These are phyloP conservation scores for Yarrowia osloensis DNA, from an alignment of 805 yeast species.

Conservation along the genomic window DNA sequence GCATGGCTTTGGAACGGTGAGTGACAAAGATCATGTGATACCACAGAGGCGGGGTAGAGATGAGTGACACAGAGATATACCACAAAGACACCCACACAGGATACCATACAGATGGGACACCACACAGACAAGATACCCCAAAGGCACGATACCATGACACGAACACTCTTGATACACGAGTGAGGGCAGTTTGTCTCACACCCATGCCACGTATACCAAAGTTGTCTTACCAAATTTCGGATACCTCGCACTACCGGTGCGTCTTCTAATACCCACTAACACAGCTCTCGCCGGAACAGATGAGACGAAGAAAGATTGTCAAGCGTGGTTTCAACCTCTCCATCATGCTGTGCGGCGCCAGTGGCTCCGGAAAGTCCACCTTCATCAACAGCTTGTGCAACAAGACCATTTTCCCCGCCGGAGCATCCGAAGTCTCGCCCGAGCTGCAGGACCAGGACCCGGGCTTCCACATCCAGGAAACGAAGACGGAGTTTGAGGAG, in stretches of 20 bases:
- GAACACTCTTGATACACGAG: too few species aligned
- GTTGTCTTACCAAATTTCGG: too few species aligned
- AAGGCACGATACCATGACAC: too few species aligned
- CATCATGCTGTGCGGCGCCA: constrained; percentile 77
- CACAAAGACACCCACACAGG: too few species aligned
- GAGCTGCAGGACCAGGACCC: constrained; percentile 32
- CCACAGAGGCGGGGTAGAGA: not conserved
- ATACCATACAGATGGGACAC: not conserved
- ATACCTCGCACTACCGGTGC: too few species aligned
- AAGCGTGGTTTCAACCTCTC: constrained; percentile 54
- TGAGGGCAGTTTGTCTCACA: too few species aligned
- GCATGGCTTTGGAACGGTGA: constrained; percentile 11
- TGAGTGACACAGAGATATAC: not conserved
- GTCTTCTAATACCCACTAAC: constrained; percentile 20
- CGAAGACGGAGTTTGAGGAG: constrained; percentile 55
- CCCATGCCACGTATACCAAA: too few species aligned
- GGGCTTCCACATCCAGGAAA: constrained; percentile 33
- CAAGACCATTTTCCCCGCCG: constrained; percentile 60
- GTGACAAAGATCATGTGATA: not conserved
- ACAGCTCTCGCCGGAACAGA: constrained; percentile 38
- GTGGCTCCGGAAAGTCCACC: constrained; percentile 91
- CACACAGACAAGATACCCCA: not conserved
- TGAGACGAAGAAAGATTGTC: constrained; percentile 62
- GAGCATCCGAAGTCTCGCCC: not conserved
- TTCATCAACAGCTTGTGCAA: constrained; percentile 89